Base-by-base conservation (phyloP, 1,284 basidiomycete genomes). In the Lentinula novae-zelandiae region DNA sequence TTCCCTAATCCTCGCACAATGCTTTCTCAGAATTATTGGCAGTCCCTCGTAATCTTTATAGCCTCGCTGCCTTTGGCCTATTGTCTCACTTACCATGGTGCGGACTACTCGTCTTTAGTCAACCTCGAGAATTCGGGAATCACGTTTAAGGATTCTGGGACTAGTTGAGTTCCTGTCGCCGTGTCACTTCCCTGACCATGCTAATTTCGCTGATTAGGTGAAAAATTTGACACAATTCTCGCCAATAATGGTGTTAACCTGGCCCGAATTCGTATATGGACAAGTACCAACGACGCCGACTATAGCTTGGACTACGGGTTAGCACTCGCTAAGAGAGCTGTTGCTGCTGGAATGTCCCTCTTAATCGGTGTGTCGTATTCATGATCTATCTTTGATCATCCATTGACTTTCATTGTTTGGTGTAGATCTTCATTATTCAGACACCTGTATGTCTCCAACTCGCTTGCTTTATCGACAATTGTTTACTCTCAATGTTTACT, bases 201-300 rank as follows among this genome's bases (percentile, higher is more conserved):
- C 40, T 42, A 46, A 46, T 20, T 8, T 2, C 33, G 33, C 5
- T 22, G 10, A 33, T 17, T 5, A 53, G 51, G 15, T 34, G 51
- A 20, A 38, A 53, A 53, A 8, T 81, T 86, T 60, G 85, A 87
- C 66, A 78, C 72, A 0, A 87, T 88, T 59, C 72, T 87, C 7
- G 69, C 72, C 9, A 76, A 76, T 51, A 79, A 84, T 65, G 85
- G 85, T 38, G 73, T 77, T 55, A 86, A 86, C 60, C 72, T 84
- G 8, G 84, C 80, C 4, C 77, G 85, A 15, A 82, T 86, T 56
- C 76, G 85, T 6, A 72, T 88, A n/a, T 88, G 86, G 86, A 85
- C 84, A 0, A 81, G 82, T 60, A 76, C 74, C 27, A 76, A 71
- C 64, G 70, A 73, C 50, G 76, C 79, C 2, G 70, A 81, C 36